Conservation (phyloP, 495 filamentous ascomycete species). For the Penicillium salamii region DNA sequence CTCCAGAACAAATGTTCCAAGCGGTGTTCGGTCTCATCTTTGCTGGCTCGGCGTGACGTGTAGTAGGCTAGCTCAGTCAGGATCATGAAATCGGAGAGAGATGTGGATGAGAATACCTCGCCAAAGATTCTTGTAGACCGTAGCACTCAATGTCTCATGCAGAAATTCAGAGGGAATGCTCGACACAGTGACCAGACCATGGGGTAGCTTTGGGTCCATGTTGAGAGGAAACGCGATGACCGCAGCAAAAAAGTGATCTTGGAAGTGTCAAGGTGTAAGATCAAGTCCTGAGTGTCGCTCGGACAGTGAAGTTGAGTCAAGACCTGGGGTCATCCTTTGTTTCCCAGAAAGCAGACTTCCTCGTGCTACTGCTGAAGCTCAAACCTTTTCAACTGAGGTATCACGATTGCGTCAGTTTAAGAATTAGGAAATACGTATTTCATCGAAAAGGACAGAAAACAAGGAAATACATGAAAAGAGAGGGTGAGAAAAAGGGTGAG, state of each 20-base stretch:
- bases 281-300: background rate
- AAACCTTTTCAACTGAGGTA: background rate
- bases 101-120: constrained; percentile 37
- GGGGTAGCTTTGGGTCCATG: constrained; percentile 47
- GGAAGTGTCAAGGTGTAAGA: background rate
- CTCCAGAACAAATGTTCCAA: constrained; percentile 56
- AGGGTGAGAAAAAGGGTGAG: background rate
- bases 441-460: no score
- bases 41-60: constrained; percentile 33
- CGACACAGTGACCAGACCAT: constrained; percentile 48
- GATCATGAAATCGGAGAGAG: background rate
- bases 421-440: background rate
- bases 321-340: background rate
- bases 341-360: background rate
- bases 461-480: background rate
- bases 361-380: background rate
- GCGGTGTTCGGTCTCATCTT: constrained; percentile 37
- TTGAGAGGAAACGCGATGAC: background rate
- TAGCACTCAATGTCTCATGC: constrained; percentile 26
- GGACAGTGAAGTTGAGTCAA: background rate
- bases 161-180: constrained; percentile 18
- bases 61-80: constrained; percentile 36
- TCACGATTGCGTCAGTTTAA: background rate
- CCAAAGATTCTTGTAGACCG: constrained; percentile 45
- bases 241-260: background rate